Base-by-base conservation (phyloP, 106 monocot species). In the Acorus calamus region DNA sequence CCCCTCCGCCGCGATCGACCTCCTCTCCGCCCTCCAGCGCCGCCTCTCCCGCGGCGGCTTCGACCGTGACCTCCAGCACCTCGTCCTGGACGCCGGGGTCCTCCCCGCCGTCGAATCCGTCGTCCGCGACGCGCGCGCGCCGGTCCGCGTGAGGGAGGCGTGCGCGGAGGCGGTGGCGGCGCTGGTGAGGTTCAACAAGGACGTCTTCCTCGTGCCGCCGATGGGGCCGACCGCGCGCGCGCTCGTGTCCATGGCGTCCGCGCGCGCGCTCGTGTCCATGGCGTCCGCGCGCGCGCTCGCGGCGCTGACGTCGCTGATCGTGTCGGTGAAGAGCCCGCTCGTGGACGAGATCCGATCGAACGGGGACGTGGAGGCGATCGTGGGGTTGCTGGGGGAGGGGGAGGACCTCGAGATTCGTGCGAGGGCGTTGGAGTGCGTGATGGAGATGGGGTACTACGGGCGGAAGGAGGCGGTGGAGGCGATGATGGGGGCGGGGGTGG, bases 101-200 rank as follows among this genome's bases (percentile, higher is more conserved):
- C 81, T 77, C 72, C 57, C 73, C 10, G 75, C 81, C 13, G 75
- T 87, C 13, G 84, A 84, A 42, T 65, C 84, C 43, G 50, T 47
- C 2, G 66, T 87, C n/a, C 47, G 74, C 13, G 61, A 68, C 68
- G 47, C 76, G 11, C 8, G 60, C 3, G 57, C 69, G 5, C 55
- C 82, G 56, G 64, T 56, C 64, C 52, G 46, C 7, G 77, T 87
- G 12, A 70, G 76, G 6, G 92, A 92, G 41, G 53, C 43, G 7
- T 71, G 79, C 52, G 87, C 84, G 2, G 44, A 69, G 5, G 59
- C 71, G 28, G 71, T 77, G n/a, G 76, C 81, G 3, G 79, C 87
- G n/a, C 60, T 82, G 11, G 92, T 92, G 45, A 59, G 72, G 10
- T 92, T 92, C 92, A 92, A 92, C 84, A 80, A 76, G 66, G 81